phyloP scores from a whole-genome alignment of 2,329 filamentous ascomycete species.

The Diaporthe nobilis region DNA sequence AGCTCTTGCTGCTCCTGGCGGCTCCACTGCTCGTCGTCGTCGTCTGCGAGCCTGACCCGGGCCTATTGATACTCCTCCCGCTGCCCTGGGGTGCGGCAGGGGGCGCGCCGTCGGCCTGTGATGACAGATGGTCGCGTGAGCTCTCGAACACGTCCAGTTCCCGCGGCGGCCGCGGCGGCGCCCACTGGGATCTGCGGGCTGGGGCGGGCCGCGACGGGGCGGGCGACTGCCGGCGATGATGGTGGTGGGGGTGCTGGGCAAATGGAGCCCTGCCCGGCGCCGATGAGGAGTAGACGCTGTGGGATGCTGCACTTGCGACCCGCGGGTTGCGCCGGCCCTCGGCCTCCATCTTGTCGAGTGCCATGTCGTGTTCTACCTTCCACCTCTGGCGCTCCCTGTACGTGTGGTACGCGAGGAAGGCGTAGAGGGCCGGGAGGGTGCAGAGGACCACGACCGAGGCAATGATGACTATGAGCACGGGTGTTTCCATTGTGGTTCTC shows the following conservation, averaged over 20 bases:
- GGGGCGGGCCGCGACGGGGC: not conserved
- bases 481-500: not conserved
- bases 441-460: slow-evolving; percentile 13
- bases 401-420: slow-evolving; percentile 31
- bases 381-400: slow-evolving; percentile 22
- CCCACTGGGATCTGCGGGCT: no score
- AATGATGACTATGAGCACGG: slow-evolving; percentile 13
- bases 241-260: not conserved
- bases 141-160: not conserved
- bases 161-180: not conserved
- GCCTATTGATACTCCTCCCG: not conserved
- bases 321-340: slow-evolving; percentile 4
- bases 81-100: not conserved
- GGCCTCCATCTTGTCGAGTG: not conserved
- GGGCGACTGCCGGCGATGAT: not conserved
- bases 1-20: not conserved
- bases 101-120: not conserved
- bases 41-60: not conserved
- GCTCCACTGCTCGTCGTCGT: not conserved
- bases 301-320: not conserved
- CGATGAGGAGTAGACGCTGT: not conserved
- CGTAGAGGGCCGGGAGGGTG: slow-evolving; percentile 9
- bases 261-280: not conserved
- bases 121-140: slow-evolving; percentile 3
- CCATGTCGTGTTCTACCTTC: slow-evolving; percentile 2